Percentiles rank a stretch among this genome's conserved stretches.
These are phyloP conservation scores for Inonotus hispidus DNA, from an alignment of 1,284 basidiomycete species.

Conservation along the genomic window DNA sequence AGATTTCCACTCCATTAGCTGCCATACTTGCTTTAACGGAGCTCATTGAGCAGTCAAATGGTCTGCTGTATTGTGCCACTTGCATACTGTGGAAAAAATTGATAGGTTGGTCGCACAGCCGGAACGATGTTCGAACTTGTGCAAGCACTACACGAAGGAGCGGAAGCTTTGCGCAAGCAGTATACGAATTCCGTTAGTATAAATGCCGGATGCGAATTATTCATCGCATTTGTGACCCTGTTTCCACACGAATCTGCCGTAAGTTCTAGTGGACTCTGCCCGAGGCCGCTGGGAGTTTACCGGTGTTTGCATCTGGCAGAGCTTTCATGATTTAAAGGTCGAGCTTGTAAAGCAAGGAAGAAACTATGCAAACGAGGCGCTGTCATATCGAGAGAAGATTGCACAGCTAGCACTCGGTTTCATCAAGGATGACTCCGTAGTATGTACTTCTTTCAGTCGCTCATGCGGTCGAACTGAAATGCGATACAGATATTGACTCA, in stretches of 20 bases:
- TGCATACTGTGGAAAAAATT: slow-evolving; percentile 7
- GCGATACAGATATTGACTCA: slow-evolving; percentile 82
- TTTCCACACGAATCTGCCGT: slow-evolving; percentile 81
- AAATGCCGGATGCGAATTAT: slow-evolving; percentile 86
- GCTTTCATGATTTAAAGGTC: slow-evolving; percentile 76
- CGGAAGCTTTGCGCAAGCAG: slow-evolving; percentile 56
- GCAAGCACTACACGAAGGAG: slow-evolving; percentile 73
- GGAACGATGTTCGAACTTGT: slow-evolving; percentile 91
- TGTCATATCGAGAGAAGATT: slow-evolving; percentile 86
- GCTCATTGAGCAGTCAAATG: slow-evolving; percentile 68
- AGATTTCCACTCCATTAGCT: slow-evolving; percentile 84
- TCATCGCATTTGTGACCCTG: slow-evolving; percentile 82
- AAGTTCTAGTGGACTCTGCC: slow-evolving; percentile 25
- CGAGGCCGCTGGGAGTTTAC: slow-evolving; percentile 15
- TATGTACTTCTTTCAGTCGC: slow-evolving; percentile 33
- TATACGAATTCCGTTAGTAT: slow-evolving; percentile 80
- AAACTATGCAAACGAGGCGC: slow-evolving; percentile 73
- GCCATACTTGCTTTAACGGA: slow-evolving; percentile 81
- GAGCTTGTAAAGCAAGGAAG: slow-evolving; percentile 77
- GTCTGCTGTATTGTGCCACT: slow-evolving; percentile 33
- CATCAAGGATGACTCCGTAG: slow-evolving; percentile 91
- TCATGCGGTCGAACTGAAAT: slow-evolving; percentile 1
- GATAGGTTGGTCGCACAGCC: slow-evolving; percentile 36
- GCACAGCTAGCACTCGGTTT: slow-evolving; percentile 87
- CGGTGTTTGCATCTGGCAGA: slow-evolving; percentile 37